A percentile compares a stretch with the other conserved stretches of the same genome.
phyloP scores from a whole-genome alignment of 2,329 filamentous ascomycete genomes.

The Cryphonectria nitschkei region DNA sequence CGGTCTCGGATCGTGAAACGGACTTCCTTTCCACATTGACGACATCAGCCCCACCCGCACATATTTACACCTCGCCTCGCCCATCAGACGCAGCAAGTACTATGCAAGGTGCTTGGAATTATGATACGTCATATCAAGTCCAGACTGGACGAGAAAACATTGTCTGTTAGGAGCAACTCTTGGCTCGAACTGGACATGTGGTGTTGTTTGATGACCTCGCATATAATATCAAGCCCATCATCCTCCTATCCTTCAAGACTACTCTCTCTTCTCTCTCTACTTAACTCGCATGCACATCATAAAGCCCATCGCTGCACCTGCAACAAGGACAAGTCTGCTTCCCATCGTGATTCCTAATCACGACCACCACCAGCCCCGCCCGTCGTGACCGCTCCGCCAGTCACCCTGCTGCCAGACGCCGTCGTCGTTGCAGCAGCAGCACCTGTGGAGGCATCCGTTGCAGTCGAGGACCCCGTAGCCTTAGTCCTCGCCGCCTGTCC shows the following conservation, averaged over 20 bases:
- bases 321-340: neutral
- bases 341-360: neutral
- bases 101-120: neutral
- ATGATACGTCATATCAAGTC: neutral
- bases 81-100: neutral
- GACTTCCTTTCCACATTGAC: neutral
- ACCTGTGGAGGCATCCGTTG: neutral
- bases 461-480: neutral
- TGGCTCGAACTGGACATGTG: neutral
- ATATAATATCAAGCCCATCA: neutral
- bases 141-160: neutral
- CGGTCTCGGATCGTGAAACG: neutral
- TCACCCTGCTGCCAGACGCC: neutral
- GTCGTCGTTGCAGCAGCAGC: slow-evolving; percentile 1
- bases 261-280: neutral
- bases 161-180: neutral
- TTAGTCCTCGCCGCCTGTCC: neutral
- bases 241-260: neutral
- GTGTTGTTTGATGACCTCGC: neutral
- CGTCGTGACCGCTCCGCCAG: slow-evolving; percentile 4
- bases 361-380: neutral
- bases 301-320: slow-evolving; percentile 2
- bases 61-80: neutral
- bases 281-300: neutral
- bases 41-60: neutral